Evolutionary conservation across 2,329 filamentous ascomycete species (phyloP).

Genomic region (Penicillium brasilianum): DNA sequence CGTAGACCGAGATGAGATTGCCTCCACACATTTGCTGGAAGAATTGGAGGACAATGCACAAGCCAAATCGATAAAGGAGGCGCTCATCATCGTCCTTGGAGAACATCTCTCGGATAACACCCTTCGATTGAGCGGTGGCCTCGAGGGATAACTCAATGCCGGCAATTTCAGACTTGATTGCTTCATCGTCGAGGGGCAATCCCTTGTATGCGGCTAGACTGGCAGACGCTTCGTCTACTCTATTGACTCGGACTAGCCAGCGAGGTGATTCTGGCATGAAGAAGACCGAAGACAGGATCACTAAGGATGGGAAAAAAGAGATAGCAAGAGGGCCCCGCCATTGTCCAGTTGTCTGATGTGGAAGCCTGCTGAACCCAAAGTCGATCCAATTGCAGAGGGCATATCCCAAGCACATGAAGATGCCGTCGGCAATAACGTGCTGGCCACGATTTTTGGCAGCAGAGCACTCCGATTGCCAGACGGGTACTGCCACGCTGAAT

Average conservation of each 20-base stretch:
- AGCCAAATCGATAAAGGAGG: conserved; percentile 29
- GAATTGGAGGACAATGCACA: conserved; percentile 27
- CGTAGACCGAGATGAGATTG: conserved; percentile 30
- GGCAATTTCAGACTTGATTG: conserved; percentile 43
- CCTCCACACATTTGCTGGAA: conserved; percentile 34
- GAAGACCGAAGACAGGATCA: conserved; percentile 54
- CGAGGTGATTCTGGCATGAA: conserved; percentile 61
- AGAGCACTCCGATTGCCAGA: conserved; percentile 55
- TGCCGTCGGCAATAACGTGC: conserved; percentile 54
- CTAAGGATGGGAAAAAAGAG: conserved; percentile 58
- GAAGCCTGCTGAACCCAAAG: conserved; percentile 53
- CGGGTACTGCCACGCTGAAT: conserved; percentile 53
- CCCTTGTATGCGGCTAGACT: conserved; percentile 44
- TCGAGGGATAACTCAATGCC: conserved; percentile 57
- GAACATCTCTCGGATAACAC: conserved; percentile 58
- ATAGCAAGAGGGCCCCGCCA: conserved; percentile 63
- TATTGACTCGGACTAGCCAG: conserved; percentile 59
- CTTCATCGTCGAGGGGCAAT: not conserved
- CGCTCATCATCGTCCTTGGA: conserved; percentile 53
- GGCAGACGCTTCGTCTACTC: conserved; percentile 53
- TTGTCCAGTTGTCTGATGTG: conserved; percentile 46
- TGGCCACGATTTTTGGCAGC: conserved; percentile 53
- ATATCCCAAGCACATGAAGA: conserved; percentile 45
- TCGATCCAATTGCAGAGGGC: conserved; percentile 49
- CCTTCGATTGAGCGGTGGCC: conserved; percentile 41